Base-by-base conservation (phyloP, 345 rosid species). In the Raphanus raphanistrum region DNA sequence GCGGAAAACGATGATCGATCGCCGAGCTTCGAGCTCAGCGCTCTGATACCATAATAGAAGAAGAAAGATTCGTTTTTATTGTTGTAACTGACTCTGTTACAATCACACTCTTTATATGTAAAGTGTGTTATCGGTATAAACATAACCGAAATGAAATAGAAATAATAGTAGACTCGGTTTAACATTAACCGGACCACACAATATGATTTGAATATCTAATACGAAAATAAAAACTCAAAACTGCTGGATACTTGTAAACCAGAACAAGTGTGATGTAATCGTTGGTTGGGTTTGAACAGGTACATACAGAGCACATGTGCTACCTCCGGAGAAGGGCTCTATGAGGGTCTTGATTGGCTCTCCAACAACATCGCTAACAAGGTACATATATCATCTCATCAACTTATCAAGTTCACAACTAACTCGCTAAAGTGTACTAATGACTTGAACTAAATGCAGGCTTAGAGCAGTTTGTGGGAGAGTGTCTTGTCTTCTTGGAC, bases 301-400 rank as follows among this genome's bases (percentile, higher is more conserved):
- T 92, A 92, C 79, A 92, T 92, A 80, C 97, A 92, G 88, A 92
- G 97, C 85, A 90, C 97, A 60, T 92, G 96, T 70, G 98, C 98
- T 75, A 92, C 98, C 38, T 92, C 98, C 7, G 98, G 98, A 71
- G 98, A 92, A 84, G 98, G 98, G 32, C 85, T 92, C 71, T 92
- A 90, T 0, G 96, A 92, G 86, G 98, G 98, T 55, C 86, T 92
- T 63, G 98, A 92, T 81, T 92, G 98, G 98, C 96, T 92, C 80
- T 92, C 98, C 5, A 92, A 90, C 90, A 92, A 92, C 80, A 90
- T 92, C 38, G 96, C 94, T 29, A 90, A 82, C 91, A 92, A 90
- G 98, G 98, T 90, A 76, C 25, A 1, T 21, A 21, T 21, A 21
- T 21, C 21, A 21, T 21, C 21, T 21, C 21, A 21, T 21, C 21